Conservation (phyloP, 2,329 filamentous ascomycete species). For the Botryotinia convoluta region DNA sequence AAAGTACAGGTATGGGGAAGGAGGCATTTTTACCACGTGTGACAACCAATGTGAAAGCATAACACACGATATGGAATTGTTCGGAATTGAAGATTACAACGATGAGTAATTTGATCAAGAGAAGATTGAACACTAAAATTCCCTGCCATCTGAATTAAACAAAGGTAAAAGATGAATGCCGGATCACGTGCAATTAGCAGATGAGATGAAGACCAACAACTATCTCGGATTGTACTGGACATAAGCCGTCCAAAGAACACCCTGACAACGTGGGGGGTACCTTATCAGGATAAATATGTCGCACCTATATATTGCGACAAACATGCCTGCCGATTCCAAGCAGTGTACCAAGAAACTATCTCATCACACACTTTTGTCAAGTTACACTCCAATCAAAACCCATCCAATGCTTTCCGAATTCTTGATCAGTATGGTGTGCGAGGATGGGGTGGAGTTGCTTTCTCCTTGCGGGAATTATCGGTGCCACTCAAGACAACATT, state of each 20-base stretch:
- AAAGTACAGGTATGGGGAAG: not conserved
- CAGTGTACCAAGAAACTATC: constrained; percentile 8
- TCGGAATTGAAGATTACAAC: not conserved
- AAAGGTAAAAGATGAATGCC: not conserved
- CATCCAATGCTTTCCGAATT: not conserved
- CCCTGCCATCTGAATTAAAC: not conserved
- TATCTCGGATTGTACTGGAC: not conserved
- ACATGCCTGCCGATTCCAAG: constrained; percentile 3
- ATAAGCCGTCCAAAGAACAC: not conserved
- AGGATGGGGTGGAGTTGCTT: not conserved
- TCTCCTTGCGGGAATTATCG: constrained; percentile 12
- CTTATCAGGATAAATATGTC: not conserved
- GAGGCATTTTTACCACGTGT: not conserved
- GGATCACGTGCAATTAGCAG: not conserved
- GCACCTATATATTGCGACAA: not conserved
- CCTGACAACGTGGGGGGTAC: constrained; percentile 4
- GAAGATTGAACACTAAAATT: not conserved
- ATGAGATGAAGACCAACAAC: not conserved
- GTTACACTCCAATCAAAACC: constrained; percentile 3
- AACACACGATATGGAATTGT: too few relatives aligned
- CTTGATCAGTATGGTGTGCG: not conserved
- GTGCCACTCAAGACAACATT: not conserved
- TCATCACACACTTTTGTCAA: not conserved
- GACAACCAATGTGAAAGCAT: not conserved
- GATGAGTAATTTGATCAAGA: not conserved